phyloP scores from a whole-genome alignment of 306 rosid genomes.

The Oxytropis ochrocephala region DNA sequence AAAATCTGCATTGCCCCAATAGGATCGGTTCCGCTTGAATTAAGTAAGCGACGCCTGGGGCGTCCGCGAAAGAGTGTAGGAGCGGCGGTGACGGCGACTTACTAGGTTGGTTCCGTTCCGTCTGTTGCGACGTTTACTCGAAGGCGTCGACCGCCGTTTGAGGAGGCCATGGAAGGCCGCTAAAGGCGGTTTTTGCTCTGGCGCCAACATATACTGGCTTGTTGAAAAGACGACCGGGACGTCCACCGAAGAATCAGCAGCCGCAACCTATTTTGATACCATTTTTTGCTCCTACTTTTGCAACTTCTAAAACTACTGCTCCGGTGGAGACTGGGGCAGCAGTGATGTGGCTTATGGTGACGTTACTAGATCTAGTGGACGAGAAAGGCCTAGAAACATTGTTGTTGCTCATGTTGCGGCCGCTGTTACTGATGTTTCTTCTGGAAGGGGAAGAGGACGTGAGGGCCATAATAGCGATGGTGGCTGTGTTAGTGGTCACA shows the following conservation, averaged over 20 bases:
- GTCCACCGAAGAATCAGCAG: conserved; percentile 55
- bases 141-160: conserved; percentile 57
- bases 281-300: conserved; percentile 17
- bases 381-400: conserved; percentile 39
- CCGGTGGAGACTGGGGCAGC: neutral
- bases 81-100: neutral
- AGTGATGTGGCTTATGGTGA: neutral
- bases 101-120: neutral
- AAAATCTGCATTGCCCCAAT: too few species aligned
- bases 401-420: neutral
- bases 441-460: neutral
- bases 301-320: neutral
- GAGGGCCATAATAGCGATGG: neutral
- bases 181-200: conserved; percentile 24
- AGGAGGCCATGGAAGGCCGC: conserved; percentile 50
- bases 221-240: conserved; percentile 55
- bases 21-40: neutral
- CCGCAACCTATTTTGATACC: conserved; percentile 41
- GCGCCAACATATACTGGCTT: neutral
- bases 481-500: neutral
- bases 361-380: conserved; percentile 42
- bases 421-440: neutral
- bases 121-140: neutral
- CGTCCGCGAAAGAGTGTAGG: conserved; percentile 39
- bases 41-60: conserved; percentile 39